These are phyloP conservation scores for Phialophora tarda DNA, from an alignment of 2,329 filamentous ascomycete genomes.

Conservation along the genomic window DNA sequence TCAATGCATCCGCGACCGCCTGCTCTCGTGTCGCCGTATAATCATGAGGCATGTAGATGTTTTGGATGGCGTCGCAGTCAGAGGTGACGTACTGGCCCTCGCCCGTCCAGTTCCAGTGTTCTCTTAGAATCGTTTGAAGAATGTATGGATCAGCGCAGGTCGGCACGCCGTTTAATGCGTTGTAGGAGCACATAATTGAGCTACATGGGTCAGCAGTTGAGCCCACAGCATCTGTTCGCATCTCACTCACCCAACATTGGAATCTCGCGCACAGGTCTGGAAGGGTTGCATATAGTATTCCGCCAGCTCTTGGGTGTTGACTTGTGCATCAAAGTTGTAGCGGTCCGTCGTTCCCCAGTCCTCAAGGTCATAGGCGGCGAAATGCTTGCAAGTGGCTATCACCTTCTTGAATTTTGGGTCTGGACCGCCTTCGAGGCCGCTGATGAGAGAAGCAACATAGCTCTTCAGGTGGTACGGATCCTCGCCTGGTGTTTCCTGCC, in stretches of 20 bases:
- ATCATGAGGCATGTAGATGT: conserved; percentile 64
- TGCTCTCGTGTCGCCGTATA: conserved; percentile 49
- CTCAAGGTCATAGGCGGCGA: conserved; percentile 64
- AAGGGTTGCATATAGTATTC: conserved; percentile 73
- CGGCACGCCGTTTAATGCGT: conserved; percentile 69
- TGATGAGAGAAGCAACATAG: conserved; percentile 61
- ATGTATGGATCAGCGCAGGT: conserved; percentile 68
- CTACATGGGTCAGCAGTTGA: conserved; percentile 46
- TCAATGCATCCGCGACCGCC: conserved; percentile 56
- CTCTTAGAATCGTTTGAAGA: conserved; percentile 66
- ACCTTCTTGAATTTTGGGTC: conserved; percentile 53
- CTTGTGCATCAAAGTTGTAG: conserved; percentile 61
- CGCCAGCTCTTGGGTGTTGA: conserved; percentile 63
- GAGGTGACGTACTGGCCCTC: conserved; percentile 67
- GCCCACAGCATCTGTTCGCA: not conserved
- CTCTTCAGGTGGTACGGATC: conserved; percentile 58
- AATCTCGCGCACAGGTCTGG: conserved; percentile 65
- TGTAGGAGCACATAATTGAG: conserved; percentile 68
- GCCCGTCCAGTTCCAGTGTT: conserved; percentile 68
- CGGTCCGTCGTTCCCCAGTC: conserved; percentile 52
- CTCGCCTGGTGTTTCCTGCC: conserved; percentile 66
- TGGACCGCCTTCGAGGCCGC: conserved; percentile 59
- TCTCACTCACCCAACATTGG: conserved; percentile 45
- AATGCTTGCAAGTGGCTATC: conserved; percentile 66
- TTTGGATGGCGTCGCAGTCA: conserved; percentile 68